Percentiles rank a stretch among this genome's conserved stretches.
These are phyloP conservation scores for Irpex lacteus DNA, from an alignment of 1,284 basidiomycete genomes.

Conservation along the genomic window DNA sequence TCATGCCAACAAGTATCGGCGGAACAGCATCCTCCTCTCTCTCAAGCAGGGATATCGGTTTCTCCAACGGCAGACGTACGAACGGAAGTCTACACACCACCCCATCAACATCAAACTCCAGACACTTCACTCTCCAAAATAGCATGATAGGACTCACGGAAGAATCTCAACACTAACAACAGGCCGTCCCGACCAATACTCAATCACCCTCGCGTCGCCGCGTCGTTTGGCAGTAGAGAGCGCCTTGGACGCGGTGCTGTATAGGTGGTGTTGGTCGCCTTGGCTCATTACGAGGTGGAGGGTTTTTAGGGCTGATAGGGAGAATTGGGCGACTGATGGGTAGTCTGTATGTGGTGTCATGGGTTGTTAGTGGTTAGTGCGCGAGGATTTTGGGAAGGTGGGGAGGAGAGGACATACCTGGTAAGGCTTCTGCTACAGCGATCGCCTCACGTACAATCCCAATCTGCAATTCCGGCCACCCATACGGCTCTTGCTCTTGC, in stretches of 20 bases:
- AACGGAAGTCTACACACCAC: conserved; percentile 55
- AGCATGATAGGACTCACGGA: conserved; percentile 48
- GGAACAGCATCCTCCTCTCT: conserved; percentile 37
- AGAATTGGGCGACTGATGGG: conserved; percentile 72
- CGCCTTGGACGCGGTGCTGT: conserved; percentile 66
- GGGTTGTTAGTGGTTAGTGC: too few species aligned
- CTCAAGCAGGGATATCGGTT: conserved; percentile 55
- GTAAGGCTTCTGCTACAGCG: conserved; percentile 86
- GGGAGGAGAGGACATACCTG: conserved; percentile 42
- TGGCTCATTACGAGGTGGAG: conserved; percentile 65
- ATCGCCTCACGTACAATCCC: conserved; percentile 90
- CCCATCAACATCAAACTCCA: too few species aligned
- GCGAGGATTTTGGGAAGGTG: too few species aligned
- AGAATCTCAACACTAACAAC: conserved; percentile 77
- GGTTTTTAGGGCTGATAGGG: conserved; percentile 72
- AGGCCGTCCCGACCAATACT: conserved; percentile 83
- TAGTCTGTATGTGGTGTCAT: conserved; percentile 49
- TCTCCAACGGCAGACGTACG: conserved; percentile 73
- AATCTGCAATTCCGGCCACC: conserved; percentile 93
- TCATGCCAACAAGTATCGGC: conserved; percentile 51
- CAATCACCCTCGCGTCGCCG: conserved; percentile 66
- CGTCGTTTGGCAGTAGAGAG: conserved; percentile 71
- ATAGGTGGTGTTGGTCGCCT: conserved; percentile 77
- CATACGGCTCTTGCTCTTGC: conserved; percentile 50
- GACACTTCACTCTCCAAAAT: not conserved